Percentiles rank a stretch among this genome's conserved stretches.
Evolutionary conservation across 805 yeast species (phyloP).

Genomic region (Lipomyces spencermartinsiae): DNA sequence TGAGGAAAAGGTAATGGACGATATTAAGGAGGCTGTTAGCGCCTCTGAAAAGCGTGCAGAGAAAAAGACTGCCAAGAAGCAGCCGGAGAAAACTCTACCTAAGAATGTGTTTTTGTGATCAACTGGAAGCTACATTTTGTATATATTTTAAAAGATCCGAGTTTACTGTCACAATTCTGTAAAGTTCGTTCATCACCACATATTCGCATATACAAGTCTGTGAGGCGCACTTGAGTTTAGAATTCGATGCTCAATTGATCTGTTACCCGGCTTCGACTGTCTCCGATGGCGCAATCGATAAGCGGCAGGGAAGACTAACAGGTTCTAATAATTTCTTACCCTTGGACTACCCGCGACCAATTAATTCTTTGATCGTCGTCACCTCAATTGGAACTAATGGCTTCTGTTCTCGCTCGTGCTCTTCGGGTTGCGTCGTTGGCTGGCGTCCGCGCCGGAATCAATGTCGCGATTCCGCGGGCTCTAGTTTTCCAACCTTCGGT

Average conservation of each 20-base stretch:
- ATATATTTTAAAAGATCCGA: background rate
- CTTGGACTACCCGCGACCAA: no score
- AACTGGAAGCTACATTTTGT: background rate
- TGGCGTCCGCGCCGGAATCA: constrained; percentile 3
- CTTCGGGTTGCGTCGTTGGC: constrained; percentile 12
- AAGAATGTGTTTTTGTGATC: constrained; percentile 23
- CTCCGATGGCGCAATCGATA: background rate
- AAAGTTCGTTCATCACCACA: background rate
- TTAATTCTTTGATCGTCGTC: background rate
- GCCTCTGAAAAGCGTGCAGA: background rate
- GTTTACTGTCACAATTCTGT: background rate
- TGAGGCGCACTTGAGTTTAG: no score
- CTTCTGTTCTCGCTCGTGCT: constrained; percentile 17
- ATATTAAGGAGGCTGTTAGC: background rate
- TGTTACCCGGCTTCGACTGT: background rate
- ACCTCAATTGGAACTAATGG: constrained; percentile 8
- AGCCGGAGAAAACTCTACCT: constrained; percentile 10
- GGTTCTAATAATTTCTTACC: no score
- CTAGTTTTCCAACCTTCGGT: constrained; percentile 4
- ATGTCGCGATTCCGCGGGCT: constrained; percentile 16
- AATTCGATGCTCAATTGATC: no score
- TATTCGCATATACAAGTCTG: no score
- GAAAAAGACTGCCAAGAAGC: background rate
- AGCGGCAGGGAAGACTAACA: background rate
- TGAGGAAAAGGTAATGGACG: background rate